Evolutionary conservation across 169 alveolate species (phyloP).

Genomic region (Perkinsus olseni): DNA sequence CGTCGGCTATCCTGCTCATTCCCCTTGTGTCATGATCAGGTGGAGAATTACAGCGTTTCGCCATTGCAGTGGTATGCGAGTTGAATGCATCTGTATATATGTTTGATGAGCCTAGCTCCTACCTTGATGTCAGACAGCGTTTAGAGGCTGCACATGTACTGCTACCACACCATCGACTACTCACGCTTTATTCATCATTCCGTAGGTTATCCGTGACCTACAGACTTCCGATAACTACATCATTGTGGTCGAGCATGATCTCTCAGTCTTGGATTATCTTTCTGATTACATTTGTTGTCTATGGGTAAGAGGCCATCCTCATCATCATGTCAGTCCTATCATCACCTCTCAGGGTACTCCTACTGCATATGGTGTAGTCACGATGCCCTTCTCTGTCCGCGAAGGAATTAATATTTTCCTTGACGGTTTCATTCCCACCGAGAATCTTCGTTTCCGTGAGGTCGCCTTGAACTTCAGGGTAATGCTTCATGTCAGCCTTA

Average conservation of each 20-base stretch:
- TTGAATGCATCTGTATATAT: constrained; percentile 88
- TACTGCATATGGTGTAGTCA: constrained; percentile 99
- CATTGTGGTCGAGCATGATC: constrained; percentile 96
- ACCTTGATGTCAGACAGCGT: constrained; percentile 94
- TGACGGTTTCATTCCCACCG: constrained; percentile 98
- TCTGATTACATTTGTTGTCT: constrained; percentile 97
- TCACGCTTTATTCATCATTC: constrained; percentile 4
- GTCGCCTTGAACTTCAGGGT: constrained; percentile 84
- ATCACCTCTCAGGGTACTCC: constrained; percentile 44
- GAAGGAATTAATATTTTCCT: constrained; percentile 97
- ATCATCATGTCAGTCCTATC: background rate
- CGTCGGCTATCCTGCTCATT: too few species aligned
- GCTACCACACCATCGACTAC: background rate
- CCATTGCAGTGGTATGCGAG: constrained; percentile 87
- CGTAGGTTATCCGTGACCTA: constrained; percentile 64
- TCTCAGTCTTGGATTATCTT: constrained; percentile 96
- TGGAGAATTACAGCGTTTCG: constrained; percentile 97
- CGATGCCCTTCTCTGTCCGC: constrained; percentile 97
- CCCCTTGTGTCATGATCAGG: background rate
- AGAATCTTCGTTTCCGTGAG: constrained; percentile 96
- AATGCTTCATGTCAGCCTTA: constrained; percentile 49
- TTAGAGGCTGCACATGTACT: constrained; percentile 82
- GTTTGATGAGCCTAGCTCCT: constrained; percentile 99
- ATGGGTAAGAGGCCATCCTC: constrained; percentile 74
- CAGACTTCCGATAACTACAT: constrained; percentile 83